A percentile compares a stretch with the other conserved stretches of the same genome.
Evolutionary conservation across 768 basidiomycete species (phyloP).

Genomic region (Paxillus ammoniavirescens): DNA sequence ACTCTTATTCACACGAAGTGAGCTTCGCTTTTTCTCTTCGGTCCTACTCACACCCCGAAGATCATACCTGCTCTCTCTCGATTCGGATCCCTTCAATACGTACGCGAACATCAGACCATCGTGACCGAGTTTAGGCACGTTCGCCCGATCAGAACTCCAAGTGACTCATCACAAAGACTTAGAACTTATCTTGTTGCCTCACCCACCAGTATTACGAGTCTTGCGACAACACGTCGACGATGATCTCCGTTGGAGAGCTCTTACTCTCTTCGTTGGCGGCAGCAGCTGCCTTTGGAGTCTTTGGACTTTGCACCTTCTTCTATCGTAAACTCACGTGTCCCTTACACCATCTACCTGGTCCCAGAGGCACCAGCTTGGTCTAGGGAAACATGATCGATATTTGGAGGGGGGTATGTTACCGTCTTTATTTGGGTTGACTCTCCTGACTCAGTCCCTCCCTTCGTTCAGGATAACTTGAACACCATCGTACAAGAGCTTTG

Average conservation of each 20-base stretch:
- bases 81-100: no score
- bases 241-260: background rate
- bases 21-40: no score
- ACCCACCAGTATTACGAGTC: no score
- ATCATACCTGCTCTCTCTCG: no score
- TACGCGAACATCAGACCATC: no score
- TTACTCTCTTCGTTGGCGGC: conserved; percentile 4
- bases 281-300: conserved; percentile 28
- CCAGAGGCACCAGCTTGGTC: conserved; percentile 41
- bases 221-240: background rate
- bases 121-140: no score
- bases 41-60: no score
- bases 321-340: conserved; percentile 39
- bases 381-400: conserved; percentile 51
- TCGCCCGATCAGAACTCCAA: no score
- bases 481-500: conserved; percentile 40
- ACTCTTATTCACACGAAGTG: no score
- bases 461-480: conserved; percentile 19
- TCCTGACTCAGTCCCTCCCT: background rate
- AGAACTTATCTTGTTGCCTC: no score
- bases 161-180: no score
- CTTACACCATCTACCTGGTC: conserved; percentile 50
- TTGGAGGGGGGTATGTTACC: conserved; percentile 37
- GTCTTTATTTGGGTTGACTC: background rate
- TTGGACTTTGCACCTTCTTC: conserved; percentile 32